Evolutionary conservation across 2,329 filamentous ascomycete species (phyloP).

Genomic region (Aspergillus caelatus): DNA sequence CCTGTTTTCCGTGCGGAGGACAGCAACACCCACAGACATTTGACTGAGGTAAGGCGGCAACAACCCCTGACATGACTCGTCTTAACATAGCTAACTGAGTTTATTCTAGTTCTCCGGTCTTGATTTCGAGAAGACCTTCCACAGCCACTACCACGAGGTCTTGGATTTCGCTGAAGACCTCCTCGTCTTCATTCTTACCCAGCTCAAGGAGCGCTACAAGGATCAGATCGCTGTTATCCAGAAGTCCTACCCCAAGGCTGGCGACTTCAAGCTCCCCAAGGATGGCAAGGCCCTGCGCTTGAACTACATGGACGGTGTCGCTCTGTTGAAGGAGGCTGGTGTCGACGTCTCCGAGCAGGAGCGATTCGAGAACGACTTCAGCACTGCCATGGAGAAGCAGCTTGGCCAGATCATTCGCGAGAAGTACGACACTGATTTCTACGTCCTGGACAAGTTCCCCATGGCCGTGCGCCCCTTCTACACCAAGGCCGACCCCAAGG

Average conservation of each 20-base stretch:
- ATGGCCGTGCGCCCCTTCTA: conserved; percentile 88
- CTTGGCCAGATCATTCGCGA: conserved; percentile 82
- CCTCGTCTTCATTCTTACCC: conserved; percentile 52
- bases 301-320: conserved; percentile 54
- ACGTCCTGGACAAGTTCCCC: conserved; percentile 95
- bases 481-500: conserved; percentile 74
- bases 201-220: conserved; percentile 49
- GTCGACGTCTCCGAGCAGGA: conserved; percentile 54
- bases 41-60: conserved; percentile 58
- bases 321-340: conserved; percentile 52
- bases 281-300: conserved; percentile 52
- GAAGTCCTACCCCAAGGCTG: conserved; percentile 53
- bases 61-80: neutral
- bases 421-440: conserved; percentile 95
- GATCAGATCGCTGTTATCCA: conserved; percentile 50
- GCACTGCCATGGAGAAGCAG: conserved; percentile 60
- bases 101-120: conserved; percentile 50
- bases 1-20: conserved; percentile 70
- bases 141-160: conserved; percentile 55
- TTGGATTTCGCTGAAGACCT: conserved; percentile 53
- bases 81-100: conserved; percentile 21
- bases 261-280: conserved; percentile 53
- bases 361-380: conserved; percentile 50
- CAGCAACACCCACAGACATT: conserved; percentile 67
- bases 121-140: conserved; percentile 56